A percentile compares a stretch with the other conserved stretches of the same genome.
Evolutionary conservation across 805 yeast genomes (phyloP).

Genomic region (Jamesozyma rosinii): DNA sequence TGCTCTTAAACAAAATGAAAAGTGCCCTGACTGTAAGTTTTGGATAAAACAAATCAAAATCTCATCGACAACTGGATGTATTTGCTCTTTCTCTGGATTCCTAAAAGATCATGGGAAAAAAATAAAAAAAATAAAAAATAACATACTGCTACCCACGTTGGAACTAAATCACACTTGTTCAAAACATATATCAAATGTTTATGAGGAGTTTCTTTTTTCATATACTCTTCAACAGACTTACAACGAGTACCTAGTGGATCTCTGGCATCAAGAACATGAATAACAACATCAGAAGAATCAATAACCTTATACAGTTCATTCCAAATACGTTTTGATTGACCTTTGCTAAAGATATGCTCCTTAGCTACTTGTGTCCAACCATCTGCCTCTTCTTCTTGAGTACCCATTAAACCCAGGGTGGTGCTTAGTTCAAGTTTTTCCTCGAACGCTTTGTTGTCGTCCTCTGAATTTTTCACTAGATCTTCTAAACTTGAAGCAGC

Average conservation of each 20-base stretch:
- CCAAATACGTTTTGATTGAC: constrained; percentile 98
- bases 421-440: constrained; percentile 71
- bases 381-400: constrained; percentile 47
- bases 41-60: constrained; percentile 37
- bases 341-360: constrained; percentile 91
- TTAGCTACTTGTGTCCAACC: constrained; percentile 86
- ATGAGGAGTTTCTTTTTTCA: constrained; percentile 89
- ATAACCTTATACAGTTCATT: constrained; percentile 93
- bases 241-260: constrained; percentile 97
- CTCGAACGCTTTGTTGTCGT: constrained; percentile 50
- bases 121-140: constrained; percentile 10
- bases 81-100: constrained; percentile 1
- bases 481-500: constrained; percentile 75
- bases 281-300: constrained; percentile 94
- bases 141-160: constrained; percentile 98
- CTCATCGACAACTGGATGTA: neutral
- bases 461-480: constrained; percentile 48
- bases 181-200: constrained; percentile 89
- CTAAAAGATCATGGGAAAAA: constrained; percentile 7
- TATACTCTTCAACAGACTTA: constrained; percentile 84
- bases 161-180: constrained; percentile 96
- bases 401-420: constrained; percentile 75
- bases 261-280: constrained; percentile 94
- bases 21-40: constrained; percentile 79
- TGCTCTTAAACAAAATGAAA: constrained; percentile 23